Base-by-base conservation (phyloP, 257 asterid genomes). In the Cordia subcordata region DNA sequence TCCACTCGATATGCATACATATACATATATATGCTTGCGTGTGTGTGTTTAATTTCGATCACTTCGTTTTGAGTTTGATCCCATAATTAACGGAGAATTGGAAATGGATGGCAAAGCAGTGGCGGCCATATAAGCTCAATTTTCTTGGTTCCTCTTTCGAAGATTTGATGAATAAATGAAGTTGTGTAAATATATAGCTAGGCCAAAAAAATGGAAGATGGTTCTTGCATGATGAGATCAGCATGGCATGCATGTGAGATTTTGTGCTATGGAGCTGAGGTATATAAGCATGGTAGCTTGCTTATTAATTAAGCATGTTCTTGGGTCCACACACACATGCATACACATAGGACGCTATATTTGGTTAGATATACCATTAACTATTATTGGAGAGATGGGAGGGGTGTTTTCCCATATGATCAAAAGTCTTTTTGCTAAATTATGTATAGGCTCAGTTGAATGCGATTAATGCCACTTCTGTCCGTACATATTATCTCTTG, bases 381-480 rank as follows among this genome's bases (percentile, higher is more conserved):
- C n/a, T n/a, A n/a, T n/a, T n/a, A n/a, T n/a, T n/a, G n/a, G n/a
- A n/a, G n/a, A n/a, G n/a, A 58, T 58, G 63, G 55, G 53, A 49
- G 46, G 71, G 53, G 60, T 55, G 59, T 74, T 53, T 62, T 1
- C 35, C 72, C 67, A 39, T 38, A 53, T 64, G 79, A n/a, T n/a
- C n/a, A n/a, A 58, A 60, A 62, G 63, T 58, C 67, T 63, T 58
- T 64, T 64, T 55, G 69, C 61, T 60, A 27, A 55, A 53, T n/a
- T 40, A 68, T 56, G 70, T 74, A 66, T 55, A 61, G 66, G 61
- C 57, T 56, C 69, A 61, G 38, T 74, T 69, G 63, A 74, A 65
- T 69, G 68, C 72, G n/a, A n/a, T n/a, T n/a, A 61, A 56, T 68
- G 45, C 73, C 66, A 51, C 70, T 69, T 61, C 65, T 45, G 60